Evolutionary conservation across 192 early-diverging fungal genomes (phyloP).

Genomic region (Funneliformis geosporum): DNA sequence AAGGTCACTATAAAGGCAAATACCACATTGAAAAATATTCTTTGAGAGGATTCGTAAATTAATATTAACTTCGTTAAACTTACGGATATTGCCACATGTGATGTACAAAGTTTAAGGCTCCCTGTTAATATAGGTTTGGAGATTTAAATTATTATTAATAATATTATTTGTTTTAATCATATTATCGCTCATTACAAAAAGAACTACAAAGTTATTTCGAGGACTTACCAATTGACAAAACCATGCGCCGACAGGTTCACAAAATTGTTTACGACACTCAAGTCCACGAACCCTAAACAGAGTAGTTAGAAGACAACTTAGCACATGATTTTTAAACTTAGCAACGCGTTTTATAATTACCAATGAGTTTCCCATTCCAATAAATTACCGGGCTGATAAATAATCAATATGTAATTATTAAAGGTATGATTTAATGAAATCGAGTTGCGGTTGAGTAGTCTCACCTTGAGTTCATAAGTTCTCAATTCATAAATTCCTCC

Average conservation of each 20-base stretch:
- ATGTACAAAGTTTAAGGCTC: constrained; percentile 84
- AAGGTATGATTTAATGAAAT: neutral
- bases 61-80: constrained; percentile 23
- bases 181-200: neutral
- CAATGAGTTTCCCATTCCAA: constrained; percentile 94
- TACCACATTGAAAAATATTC: neutral
- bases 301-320: neutral
- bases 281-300: constrained; percentile 72
- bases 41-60: neutral
- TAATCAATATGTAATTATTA: neutral
- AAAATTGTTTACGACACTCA: constrained; percentile 83
- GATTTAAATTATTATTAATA: neutral
- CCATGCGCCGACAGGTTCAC: constrained; percentile 95
- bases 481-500: constrained; percentile 92
- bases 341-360: constrained; percentile 35
- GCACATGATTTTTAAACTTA: neutral
- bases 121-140: constrained; percentile 30
- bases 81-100: constrained; percentile 92
- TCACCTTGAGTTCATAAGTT: constrained; percentile 78
- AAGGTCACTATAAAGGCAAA: constrained; percentile 62
- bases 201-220: neutral
- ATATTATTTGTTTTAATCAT: neutral
- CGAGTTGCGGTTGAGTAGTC: neutral
- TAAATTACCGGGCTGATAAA: constrained; percentile 74
- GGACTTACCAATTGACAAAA: constrained; percentile 73